These are phyloP conservation scores for Chaetomium globosum DNA, from an alignment of 2,329 filamentous ascomycete species.

Conservation along the genomic window DNA sequence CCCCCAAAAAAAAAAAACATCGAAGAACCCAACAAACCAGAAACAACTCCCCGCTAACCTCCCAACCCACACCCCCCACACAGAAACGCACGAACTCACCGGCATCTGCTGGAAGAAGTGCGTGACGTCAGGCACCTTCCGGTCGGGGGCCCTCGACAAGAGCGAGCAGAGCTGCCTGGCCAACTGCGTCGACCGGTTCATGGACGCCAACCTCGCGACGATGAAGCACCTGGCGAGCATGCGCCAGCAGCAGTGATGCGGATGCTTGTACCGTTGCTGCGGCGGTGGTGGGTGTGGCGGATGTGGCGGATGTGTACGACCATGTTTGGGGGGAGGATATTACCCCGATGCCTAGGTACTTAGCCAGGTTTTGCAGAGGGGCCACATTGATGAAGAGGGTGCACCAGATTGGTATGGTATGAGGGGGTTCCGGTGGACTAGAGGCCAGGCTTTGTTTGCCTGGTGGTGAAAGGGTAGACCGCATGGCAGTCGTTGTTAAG, in stretches of 20 bases:
- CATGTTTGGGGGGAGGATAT: not conserved
- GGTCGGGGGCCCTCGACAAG: constrained; percentile 70
- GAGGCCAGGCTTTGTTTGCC: not conserved
- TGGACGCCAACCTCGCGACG: constrained; percentile 86
- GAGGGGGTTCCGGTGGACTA: not conserved
- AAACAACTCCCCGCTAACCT: not conserved
- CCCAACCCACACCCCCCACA: not conserved
- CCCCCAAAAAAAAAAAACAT: not conserved
- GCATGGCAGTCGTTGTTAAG: not conserved
- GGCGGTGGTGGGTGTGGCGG: not conserved
- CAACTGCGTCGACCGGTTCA: constrained; percentile 92
- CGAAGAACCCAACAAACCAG: too few relatives aligned
- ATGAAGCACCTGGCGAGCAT: constrained; percentile 76
- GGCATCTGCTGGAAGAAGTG: constrained; percentile 96
- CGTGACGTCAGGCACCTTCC: constrained; percentile 70
- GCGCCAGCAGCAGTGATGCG: constrained; percentile 41
- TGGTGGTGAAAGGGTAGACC: not conserved
- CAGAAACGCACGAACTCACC: constrained; percentile 59
- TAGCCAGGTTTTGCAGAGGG: not conserved
- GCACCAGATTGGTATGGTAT: not conserved
- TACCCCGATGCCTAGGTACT: not conserved
- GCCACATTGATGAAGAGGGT: not conserved
- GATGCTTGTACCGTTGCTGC: too few relatives aligned
- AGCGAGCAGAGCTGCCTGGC: constrained; percentile 80
- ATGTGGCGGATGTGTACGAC: not conserved